Percentiles rank a stretch among this genome's conserved stretches.
Evolutionary conservation across 2,329 filamentous ascomycete genomes (phyloP).

Genomic region (Alternaria longipes): DNA sequence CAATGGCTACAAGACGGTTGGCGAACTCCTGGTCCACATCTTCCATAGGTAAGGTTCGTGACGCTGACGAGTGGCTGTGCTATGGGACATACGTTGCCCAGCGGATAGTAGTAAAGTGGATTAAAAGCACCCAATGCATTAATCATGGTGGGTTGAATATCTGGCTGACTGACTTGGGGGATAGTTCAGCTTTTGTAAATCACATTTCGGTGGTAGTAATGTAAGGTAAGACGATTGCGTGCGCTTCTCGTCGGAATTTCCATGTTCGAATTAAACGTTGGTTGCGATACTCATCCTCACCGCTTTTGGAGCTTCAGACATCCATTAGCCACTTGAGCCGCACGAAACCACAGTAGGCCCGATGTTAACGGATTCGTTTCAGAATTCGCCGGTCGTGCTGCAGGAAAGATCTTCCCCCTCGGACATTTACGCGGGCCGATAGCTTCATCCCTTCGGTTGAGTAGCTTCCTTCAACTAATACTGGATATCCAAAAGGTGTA

Average conservation of each 20-base stretch:
- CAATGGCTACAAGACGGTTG: neutral
- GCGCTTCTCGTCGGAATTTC: neutral
- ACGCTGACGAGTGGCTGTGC: neutral
- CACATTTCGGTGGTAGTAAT: neutral
- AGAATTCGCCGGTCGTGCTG: neutral
- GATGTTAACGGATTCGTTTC: neutral
- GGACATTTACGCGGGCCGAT: neutral
- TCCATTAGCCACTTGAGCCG: neutral
- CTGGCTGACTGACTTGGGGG: neutral
- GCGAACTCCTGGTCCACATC: constrained; percentile 6
- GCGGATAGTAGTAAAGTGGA: constrained; percentile 1
- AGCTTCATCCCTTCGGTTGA: neutral
- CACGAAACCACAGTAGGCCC: neutral
- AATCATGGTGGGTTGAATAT: neutral
- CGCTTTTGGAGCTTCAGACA: neutral
- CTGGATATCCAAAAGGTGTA: neutral
- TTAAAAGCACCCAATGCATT: neutral
- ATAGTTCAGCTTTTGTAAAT: neutral
- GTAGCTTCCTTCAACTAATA: neutral
- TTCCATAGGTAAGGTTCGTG: constrained; percentile 1
- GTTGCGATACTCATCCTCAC: neutral
- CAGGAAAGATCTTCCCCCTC: neutral
- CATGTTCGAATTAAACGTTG: neutral
- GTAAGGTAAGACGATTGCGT: neutral
- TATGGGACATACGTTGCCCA: constrained; percentile 1